A percentile compares a stretch with the other conserved stretches of the same genome.
phyloP scores from a whole-genome alignment of 345 rosid genomes.

The Eucalyptus erythrocorys region DNA sequence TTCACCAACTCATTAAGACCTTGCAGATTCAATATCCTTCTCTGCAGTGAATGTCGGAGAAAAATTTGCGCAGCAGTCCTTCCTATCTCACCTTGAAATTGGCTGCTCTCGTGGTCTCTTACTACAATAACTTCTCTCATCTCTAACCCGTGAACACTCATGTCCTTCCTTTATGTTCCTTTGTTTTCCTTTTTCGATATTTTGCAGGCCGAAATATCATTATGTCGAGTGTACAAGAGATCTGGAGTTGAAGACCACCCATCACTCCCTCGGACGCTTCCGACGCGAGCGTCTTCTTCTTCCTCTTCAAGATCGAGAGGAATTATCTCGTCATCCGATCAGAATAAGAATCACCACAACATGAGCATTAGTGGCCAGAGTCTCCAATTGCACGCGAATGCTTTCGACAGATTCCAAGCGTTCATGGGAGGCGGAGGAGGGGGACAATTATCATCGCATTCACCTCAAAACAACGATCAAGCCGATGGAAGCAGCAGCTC shows the following conservation, averaged over 20 bases:
- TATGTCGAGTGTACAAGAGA: slow-evolving; percentile 93
- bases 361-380: background rate
- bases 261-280: slow-evolving; percentile 58
- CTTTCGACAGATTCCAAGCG: background rate
- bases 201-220: slow-evolving; percentile 72
- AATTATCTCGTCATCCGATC: background rate
- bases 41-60: background rate
- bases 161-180: background rate
- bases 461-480: background rate
- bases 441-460: slow-evolving; percentile 2
- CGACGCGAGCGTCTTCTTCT: slow-evolving; percentile 25
- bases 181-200: background rate
- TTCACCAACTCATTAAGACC: background rate
- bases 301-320: slow-evolving; percentile 1
- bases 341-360: background rate
- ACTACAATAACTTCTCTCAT: background rate
- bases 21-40: background rate
- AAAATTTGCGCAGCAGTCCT: background rate
- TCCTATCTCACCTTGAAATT: background rate
- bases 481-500: slow-evolving; percentile 50
- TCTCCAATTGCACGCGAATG: background rate
- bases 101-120: background rate
- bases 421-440: background rate
- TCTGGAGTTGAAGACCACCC: slow-evolving; percentile 94
- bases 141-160: background rate